Base-by-base conservation (phyloP, 2,329 filamentous ascomycete genomes). In the Botryotinia globosa region DNA sequence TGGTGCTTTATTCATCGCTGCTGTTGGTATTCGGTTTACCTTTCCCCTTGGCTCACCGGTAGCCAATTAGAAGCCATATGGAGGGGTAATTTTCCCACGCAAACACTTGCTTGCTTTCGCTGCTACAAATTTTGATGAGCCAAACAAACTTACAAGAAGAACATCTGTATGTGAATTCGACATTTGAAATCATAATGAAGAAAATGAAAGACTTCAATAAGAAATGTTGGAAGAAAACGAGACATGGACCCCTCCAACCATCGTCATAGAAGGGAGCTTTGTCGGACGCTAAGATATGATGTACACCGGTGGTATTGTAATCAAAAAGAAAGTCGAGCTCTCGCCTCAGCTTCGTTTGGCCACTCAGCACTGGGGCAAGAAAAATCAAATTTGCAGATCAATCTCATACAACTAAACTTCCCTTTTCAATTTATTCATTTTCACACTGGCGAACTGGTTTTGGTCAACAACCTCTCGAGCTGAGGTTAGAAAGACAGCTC, bases 141-240 rank as follows among this genome's bases (percentile, higher is more conserved):
- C 32, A n/a, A 56, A 22, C 34, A 18, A 48, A 83, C 85, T 81
- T 81, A 89, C 87, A 73, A 89, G 80, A 80, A 87, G 85, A 71
- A 89, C 87, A 77, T 90, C 87, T 10, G 83, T 83, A 77, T 85
- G 86, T 34, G 84, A 87, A 72, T 78, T 79, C 76, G 84, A 85
- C 85, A 86, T 85, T 74, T 77, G 75, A 56, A 74, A 72, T 51
- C 74, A 76, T 77, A 37, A 67, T 73, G 62, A 73, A 75, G 65
- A 73, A 45, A 61, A 7, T 51, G 66, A 69, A 69, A 54, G 18
- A 32, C 14, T 45, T 72, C 42, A 34, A 69, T n/a, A 18, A 34
- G 29, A 51, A 51, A 70, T 72, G 59, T 70, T 61, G 51, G 65
- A 69, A 69, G n/a, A 44, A 69, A 37, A 22, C 22, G 39, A 10